phyloP scores from a whole-genome alignment of 2,329 filamentous ascomycete species.

The Cladosporium velox region DNA sequence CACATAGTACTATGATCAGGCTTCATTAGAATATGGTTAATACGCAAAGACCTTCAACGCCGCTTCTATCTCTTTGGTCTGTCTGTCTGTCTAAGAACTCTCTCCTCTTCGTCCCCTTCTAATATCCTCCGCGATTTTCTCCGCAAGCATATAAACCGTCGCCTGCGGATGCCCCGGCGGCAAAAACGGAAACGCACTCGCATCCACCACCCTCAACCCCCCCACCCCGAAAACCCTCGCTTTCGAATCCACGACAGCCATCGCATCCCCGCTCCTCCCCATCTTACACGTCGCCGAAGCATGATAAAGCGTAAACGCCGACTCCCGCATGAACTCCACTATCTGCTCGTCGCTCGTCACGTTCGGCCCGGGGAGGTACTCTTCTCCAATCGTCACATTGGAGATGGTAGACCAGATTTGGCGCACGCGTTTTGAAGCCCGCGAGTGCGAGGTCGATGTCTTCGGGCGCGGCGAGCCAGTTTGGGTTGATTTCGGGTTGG shows the following conservation, averaged over 20 bases:
- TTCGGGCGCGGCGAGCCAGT: constrained; percentile 38
- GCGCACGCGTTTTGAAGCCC: constrained; percentile 37
- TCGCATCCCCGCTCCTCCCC: constrained; percentile 25
- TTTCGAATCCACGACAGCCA: constrained; percentile 30
- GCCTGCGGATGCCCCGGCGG: constrained; percentile 32
- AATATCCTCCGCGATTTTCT: constrained; percentile 14
- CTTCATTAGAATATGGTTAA: neutral
- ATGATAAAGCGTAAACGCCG: constrained; percentile 22
- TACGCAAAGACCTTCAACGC: neutral
- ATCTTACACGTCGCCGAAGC: constrained; percentile 25
- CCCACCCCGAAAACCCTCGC: constrained; percentile 28
- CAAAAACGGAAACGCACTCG: constrained; percentile 27
- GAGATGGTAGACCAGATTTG: constrained; percentile 32
- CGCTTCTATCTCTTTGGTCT: neutral
- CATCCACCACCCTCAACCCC: constrained; percentile 31
- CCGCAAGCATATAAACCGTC: constrained; percentile 24
- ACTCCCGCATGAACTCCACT: constrained; percentile 7
- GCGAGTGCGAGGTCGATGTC: constrained; percentile 39
- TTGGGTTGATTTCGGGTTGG: constrained; percentile 39
- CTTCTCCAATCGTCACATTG: constrained; percentile 30
- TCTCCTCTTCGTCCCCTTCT: neutral
- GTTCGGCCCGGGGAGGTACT: constrained; percentile 34
- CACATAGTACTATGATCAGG: neutral
- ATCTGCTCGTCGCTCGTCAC: constrained; percentile 24
- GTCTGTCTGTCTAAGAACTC: neutral